These are phyloP conservation scores for Picochlorum sp. DNA, from an alignment of 139 green algal genomes.

Conservation along the genomic window DNA sequence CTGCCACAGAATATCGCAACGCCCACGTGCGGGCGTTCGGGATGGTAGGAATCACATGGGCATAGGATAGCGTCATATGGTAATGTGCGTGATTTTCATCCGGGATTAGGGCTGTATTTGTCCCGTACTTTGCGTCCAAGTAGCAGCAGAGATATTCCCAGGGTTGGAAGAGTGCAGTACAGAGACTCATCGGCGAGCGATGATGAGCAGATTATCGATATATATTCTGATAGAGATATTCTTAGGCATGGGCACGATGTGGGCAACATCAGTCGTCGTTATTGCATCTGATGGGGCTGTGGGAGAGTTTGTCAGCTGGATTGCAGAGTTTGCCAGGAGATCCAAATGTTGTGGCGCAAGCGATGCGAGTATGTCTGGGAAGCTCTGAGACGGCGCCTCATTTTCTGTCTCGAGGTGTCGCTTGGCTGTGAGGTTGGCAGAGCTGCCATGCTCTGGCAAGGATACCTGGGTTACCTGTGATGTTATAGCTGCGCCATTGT, in stretches of 20 bases:
- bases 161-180: no score
- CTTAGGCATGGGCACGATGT: neutral
- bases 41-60: no score
- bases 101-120: no score
- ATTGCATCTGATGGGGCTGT: conserved; percentile 22
- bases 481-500: conserved; percentile 73
- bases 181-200: no score
- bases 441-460: conserved; percentile 60
- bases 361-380: neutral
- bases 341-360: neutral
- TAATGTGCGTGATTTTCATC: no score
- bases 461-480: conserved; percentile 23
- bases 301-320: neutral
- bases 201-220: conserved; percentile 3
- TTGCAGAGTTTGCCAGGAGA: neutral
- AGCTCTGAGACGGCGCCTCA: neutral
- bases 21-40: no score
- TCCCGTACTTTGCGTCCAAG: no score
- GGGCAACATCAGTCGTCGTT: conserved; percentile 7
- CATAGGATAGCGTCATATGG: no score
- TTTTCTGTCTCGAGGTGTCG: conserved; percentile 43
- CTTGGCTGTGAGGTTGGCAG: conserved; percentile 58
- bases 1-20: no score
- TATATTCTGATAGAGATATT: neutral
- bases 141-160: no score